Evolutionary conservation across 1,139 yeast genomes (phyloP), one percentile per base, ranked within the genome.

Genomic region (Entelexis sorbosivorans): DNA sequence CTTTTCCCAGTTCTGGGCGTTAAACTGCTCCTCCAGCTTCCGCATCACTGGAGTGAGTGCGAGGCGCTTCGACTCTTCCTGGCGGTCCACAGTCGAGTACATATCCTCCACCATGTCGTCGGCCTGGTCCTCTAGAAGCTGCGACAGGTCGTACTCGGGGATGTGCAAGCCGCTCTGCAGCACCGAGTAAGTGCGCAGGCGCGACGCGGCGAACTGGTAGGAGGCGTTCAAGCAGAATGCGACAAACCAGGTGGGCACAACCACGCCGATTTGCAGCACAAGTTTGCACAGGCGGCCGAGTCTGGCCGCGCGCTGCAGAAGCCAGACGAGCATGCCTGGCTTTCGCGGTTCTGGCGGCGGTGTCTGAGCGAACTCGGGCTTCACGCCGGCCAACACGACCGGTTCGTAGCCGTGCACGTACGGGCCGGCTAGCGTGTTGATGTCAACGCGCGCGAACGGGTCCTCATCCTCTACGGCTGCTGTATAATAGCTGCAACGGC

Each of bases 401-500:
- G 82, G 81, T 43, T 64, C 76, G 60, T 78, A 81, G 9, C 75
- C 75, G 1, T 68, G 64, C 1, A 79, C 55, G 56, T 71, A 79
- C 11, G 72, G 70, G 24, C 80, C 70, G n/a, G 63, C 48, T 46
- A 73, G 68, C 19, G 14, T 22, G n/a, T 35, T 11, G 40, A 64
- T 60, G 51, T 64, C 65, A 16, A 66, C 60, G 50, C 68, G 71
- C 3, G 9, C 28, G 52, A 61, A 84, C 0, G 93, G 93, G 61
- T 86, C 93, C 20, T 69, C 67, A 11, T 69, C 62, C 2, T 83
- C 76, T 32, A 83, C 82, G 2, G 84, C 83, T 0, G 94, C 73
- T 0, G 95, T 85, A 73, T 83, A 85, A 81, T 86, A 86, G 31
- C 84, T 76, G 5, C 93, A 80, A 58, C 95, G 74, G 59, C 78